Base-by-base conservation (phyloP, 441 rosid species). In the Oxalis stricta region DNA sequence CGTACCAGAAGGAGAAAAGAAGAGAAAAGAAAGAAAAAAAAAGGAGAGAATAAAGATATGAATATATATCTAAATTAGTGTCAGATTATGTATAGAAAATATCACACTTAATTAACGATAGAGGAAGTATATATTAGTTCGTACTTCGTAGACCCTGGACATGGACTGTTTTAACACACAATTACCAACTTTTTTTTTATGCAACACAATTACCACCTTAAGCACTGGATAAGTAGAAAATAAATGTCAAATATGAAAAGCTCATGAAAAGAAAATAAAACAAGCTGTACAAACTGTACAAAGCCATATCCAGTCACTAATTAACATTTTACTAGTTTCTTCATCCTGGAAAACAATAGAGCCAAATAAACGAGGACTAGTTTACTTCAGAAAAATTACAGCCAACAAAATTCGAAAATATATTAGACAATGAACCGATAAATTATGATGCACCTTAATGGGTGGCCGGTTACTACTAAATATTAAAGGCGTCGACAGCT, bases 291-390 rank as follows among this genome's bases (percentile, higher is more conserved):
- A n/a, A 13, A 50, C 64, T 65, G 48, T 56, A 52, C 73, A 52
- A 28, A 59, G 33, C 36, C 63, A 68, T 20, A 33, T 60, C 54
- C 61, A 61, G 48, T 55, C 46, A 52, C 70, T 53, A 53, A 52
- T n/a, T n/a, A n/a, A n/a, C n/a, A 58, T 41, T 53, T 56, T 45
- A 20, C n/a, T n/a, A n/a, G 64, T 53, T 68, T 65, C 52, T 62
- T 65, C 45, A 68, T 52, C 38, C n/a, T n/a, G n/a, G 46, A 50
- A 64, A 58, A 63, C 48, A 65, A 50, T 61, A 60, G 21, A 50
- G 73, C 71, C 53, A 70, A 45, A 41, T 66, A 52, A 53, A 70
- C 43, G 60, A 59, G 59, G 61, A 68, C 68, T 71, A 61, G 76
- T 66, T 55, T 60, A 70, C n/a, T n/a, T n/a, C n/a, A n/a, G 18